Evolutionary conservation across 2,329 filamentous ascomycete species (phyloP).

Genomic region (Paecilomyces sp.): DNA sequence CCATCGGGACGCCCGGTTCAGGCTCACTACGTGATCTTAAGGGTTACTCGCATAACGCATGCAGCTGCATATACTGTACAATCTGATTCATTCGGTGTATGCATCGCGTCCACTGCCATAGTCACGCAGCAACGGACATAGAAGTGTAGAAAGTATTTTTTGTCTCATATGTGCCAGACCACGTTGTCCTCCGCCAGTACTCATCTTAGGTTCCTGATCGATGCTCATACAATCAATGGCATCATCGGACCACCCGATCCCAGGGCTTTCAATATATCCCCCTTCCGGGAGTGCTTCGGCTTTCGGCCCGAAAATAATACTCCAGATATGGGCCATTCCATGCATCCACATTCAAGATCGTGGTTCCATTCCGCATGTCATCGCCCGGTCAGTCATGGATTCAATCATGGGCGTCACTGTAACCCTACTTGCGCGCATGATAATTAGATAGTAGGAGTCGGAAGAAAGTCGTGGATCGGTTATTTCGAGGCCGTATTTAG

Average conservation of each 20-base stretch:
- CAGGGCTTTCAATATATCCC: background rate
- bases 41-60: background rate
- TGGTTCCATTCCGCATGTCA: background rate
- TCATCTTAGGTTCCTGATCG: background rate
- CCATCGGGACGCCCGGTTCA: background rate
- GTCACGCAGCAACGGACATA: background rate
- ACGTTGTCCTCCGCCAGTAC: background rate
- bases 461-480: background rate
- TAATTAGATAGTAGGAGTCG: background rate
- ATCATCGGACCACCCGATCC: background rate
- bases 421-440: background rate
- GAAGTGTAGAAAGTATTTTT: background rate
- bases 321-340: background rate
- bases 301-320: background rate
- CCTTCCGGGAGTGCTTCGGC: background rate
- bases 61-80: background rate
- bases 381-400: background rate
- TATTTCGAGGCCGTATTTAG: slow-evolving; percentile 26
- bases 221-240: background rate
- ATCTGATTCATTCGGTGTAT: background rate
- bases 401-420: background rate
- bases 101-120: background rate
- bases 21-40: background rate
- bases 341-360: background rate
- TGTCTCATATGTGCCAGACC: background rate